Evolutionary conservation across 2,329 filamentous ascomycete genomes (phyloP), one percentile per base, ranked within the genome.

Genomic region (Cladorrhinum sp.): DNA sequence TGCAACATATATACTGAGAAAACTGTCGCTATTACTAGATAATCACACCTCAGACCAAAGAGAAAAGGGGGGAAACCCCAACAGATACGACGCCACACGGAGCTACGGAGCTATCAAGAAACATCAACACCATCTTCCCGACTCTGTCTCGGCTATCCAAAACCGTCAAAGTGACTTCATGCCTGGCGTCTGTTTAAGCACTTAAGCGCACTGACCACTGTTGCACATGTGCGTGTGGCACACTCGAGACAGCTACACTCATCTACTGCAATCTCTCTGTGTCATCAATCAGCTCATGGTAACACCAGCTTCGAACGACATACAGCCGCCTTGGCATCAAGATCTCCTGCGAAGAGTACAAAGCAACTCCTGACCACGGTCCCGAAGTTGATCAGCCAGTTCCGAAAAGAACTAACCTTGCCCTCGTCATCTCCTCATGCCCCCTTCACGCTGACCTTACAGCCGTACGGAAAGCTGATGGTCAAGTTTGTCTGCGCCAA

Each of bases 381-480:
- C 38, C 52, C 20, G 29, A 36, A 36, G 20, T 27, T 29, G 3
- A 32, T 27, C 29, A 55, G 29, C 27, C 29, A 20, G 23, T 25
- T 5, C 54, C 38, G 38, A 56, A 23, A 56, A 36, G 29, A 24
- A 16, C n/a, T n/a, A n/a, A n/a, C n/a, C n/a, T n/a, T n/a, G n/a
- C 22, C 4, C 10, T 36, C 25, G 7, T 18, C 13, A 12, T 49
- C 16, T 12, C 18, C 23, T 61, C 57, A 65, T 25, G 45, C 65
- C 22, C 65, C 67, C 22, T 29, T 65, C 58, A 67, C 64, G 41
- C 61, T 61, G 8, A 71, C 59, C 53, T 63, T 25, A 23, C 68
- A 70, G 3, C 69, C 69, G 45, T 64, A 25, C 1, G 62, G 60
- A 50, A 71, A 65, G 4, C 62, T 64, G 24, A 57, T 23, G 2